Percentiles rank a stretch among this genome's conserved stretches.
phyloP scores from a whole-genome alignment of 495 filamentous ascomycete species.

The Trichocladium uniseriatum region DNA sequence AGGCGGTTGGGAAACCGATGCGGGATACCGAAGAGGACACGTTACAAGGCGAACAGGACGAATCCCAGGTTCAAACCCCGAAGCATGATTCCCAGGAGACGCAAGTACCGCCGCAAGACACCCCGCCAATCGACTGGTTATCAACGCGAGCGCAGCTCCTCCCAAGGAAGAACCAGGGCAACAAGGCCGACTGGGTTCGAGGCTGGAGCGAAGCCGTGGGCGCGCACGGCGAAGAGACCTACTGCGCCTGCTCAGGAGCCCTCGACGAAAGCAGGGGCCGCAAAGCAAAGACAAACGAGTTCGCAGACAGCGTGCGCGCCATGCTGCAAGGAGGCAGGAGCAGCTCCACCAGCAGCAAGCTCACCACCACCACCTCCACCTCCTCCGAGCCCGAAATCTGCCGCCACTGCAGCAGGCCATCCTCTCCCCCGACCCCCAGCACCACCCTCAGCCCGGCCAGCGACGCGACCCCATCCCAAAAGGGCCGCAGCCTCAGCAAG shows the following conservation, averaged over 20 bases:
- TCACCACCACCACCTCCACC: neutral
- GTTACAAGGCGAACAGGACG: neutral
- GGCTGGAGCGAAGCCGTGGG: slow-evolving; percentile 25
- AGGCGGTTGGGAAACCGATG: neutral
- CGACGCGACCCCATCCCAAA: neutral
- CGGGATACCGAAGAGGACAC: neutral
- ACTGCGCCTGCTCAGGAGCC: slow-evolving; percentile 23
- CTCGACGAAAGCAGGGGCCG: neutral
- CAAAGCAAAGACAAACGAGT: slow-evolving; percentile 13
- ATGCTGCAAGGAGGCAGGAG: slow-evolving; percentile 4
- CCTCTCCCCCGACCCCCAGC: slow-evolving; percentile 8
- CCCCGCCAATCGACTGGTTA: slow-evolving; percentile 17
- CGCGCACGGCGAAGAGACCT: slow-evolving; percentile 17
- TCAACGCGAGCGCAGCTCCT: slow-evolving; percentile 20
- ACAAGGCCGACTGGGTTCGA: slow-evolving; percentile 29
- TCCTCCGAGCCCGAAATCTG: slow-evolving; percentile 13
- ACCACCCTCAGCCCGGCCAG: neutral
- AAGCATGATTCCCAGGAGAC: neutral
- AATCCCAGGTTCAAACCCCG: neutral
- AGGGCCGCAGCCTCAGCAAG: neutral
- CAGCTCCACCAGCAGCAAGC: neutral
- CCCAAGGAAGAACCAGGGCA: slow-evolving; percentile 21
- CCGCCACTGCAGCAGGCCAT: slow-evolving; percentile 16
- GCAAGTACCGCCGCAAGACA: neutral
- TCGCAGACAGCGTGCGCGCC: slow-evolving; percentile 13